Base-by-base conservation (phyloP, 805 yeast species). In the Wickerhamiella siamensis region DNA sequence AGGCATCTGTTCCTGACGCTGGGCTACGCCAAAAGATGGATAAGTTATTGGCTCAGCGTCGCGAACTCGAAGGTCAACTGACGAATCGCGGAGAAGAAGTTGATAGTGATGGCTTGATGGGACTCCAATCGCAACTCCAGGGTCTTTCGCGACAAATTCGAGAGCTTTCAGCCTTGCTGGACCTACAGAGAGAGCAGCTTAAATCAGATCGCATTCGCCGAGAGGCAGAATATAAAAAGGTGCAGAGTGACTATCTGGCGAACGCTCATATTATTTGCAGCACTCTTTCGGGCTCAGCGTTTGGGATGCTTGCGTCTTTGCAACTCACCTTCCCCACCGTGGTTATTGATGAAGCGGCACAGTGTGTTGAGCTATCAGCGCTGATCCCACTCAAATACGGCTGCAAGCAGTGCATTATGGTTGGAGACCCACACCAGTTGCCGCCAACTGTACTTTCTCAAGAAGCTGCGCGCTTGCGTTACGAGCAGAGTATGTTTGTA, bases 361-460 rank as follows among this genome's bases (percentile, higher is more conserved):
- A 88, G 60, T 81, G 94, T 74, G 87, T 91, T 32, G 98, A 88
- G 56, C 57, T 88, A 29, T 83, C 95, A 5, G 82, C 94, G 0
- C 71, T 91, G 20, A 88, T 88, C 52, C 98, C 98, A 0, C 65
- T 91, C 49, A 68, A 94, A 54, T 91, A 87, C 58, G 97, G 97
- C 1, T 82, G 93, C 52, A 77, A 71, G 45, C 75, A 77, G 42
- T 88, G 97, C 63, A 79, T 91, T 38, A 81, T 91, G 94, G 98
- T 91, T 36, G 98, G 98, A 58, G 98, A 91, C 64, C 97, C 97
- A 2, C 87, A 91, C 57, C 98, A 91, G 63, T 69, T 91, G 47
- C 98, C 98, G 0, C 98, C 98, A 0, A 88, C 98, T 0, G 97
- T 88, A 9, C 62, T 91, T 16, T 88, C 96, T 0, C 86, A 81